These are phyloP conservation scores for Neonothopanus nambi DNA, from an alignment of 1,284 basidiomycete species.

Conservation along the genomic window DNA sequence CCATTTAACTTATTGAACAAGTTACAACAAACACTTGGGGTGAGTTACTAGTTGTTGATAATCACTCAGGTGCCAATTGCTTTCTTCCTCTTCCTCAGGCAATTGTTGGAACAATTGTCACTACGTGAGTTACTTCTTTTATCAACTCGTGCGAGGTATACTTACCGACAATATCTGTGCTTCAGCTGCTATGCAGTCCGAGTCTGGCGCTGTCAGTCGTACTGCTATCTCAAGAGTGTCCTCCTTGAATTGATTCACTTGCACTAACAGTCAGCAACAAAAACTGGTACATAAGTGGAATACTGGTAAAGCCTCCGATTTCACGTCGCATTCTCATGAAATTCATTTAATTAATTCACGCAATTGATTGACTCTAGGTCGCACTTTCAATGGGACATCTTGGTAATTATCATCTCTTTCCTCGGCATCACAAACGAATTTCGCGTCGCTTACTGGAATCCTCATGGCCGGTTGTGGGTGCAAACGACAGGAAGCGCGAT, in stretches of 20 bases:
- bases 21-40: slow-evolving; percentile 60
- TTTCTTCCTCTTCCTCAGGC: slow-evolving; percentile 37
- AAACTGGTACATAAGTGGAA: slow-evolving; percentile 52
- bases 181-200: slow-evolving; percentile 60
- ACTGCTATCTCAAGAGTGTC: slow-evolving; percentile 20
- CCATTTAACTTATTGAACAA: slow-evolving; percentile 25
- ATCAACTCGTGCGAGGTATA: neutral
- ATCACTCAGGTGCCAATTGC: slow-evolving; percentile 14
- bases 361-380: slow-evolving; percentile 33
- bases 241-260: slow-evolving; percentile 1
- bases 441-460: neutral
- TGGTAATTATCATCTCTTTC: slow-evolving; percentile 30
- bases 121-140: slow-evolving; percentile 52
- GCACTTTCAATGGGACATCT: slow-evolving; percentile 49
- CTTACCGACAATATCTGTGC: neutral
- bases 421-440: neutral
- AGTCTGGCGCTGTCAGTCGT: slow-evolving; percentile 66
- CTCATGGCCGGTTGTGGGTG: slow-evolving; percentile 10
- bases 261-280: slow-evolving; percentile 56
- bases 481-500: neutral
- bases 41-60: slow-evolving; percentile 32
- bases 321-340: slow-evolving; percentile 38
- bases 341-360: slow-evolving; percentile 9
- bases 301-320: slow-evolving; percentile 47
- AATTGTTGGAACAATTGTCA: slow-evolving; percentile 58